These are phyloP conservation scores for Phlegmacium glaucopus DNA, from an alignment of 768 basidiomycete species.

Conservation along the genomic window DNA sequence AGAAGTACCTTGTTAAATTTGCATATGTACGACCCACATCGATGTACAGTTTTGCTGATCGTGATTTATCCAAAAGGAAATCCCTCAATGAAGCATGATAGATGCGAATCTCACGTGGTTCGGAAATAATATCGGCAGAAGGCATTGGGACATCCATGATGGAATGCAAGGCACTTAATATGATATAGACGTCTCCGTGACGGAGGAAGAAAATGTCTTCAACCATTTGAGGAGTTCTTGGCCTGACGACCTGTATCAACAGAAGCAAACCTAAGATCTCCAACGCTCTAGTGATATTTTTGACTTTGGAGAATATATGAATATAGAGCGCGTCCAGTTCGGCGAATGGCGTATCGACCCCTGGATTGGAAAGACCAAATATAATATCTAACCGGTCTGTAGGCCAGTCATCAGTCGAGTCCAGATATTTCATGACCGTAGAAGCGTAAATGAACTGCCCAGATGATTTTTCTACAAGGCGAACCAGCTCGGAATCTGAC, in stretches of 20 bases:
- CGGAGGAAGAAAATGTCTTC: not conserved
- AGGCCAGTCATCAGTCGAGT: too few relatives aligned
- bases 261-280: not conserved
- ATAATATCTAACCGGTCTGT: too few relatives aligned
- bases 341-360: too few relatives aligned
- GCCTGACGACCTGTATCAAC: not conserved
- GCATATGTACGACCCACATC: not conserved
- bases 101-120: not conserved
- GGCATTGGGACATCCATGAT: not conserved
- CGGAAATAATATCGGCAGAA: too few relatives aligned
- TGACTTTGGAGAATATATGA: conserved; percentile 4
- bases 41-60: too few relatives aligned
- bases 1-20: not conserved
- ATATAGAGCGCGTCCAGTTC: conserved; percentile 9
- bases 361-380: conserved; percentile 8
- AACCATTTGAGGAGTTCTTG: not conserved
- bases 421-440: too few relatives aligned
- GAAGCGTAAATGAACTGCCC: too few relatives aligned
- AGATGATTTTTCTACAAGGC: too few relatives aligned
- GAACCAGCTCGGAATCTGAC: too few relatives aligned
- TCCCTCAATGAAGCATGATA: conserved; percentile 4
- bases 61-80: too few relatives aligned
- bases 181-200: too few relatives aligned
- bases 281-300: not conserved
- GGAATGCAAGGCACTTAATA: not conserved